Evolutionary conservation across 371 early-diverging fungal species (phyloP).

Genomic region (Syncephalastrum contaminatum): DNA sequence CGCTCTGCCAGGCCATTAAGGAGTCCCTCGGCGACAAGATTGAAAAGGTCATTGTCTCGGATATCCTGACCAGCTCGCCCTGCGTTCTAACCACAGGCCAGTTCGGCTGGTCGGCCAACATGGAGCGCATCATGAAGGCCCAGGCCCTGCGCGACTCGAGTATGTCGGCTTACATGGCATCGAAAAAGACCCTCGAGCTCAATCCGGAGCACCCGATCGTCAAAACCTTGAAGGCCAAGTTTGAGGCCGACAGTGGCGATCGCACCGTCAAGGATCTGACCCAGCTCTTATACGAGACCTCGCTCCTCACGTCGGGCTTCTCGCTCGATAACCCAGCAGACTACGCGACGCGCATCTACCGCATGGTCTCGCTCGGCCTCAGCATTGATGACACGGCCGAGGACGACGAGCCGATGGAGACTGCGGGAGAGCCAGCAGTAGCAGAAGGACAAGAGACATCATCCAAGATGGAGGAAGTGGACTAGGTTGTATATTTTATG

Average conservation of each 20-base stretch:
- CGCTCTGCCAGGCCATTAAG: slow-evolving; percentile 82
- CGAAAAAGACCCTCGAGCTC: slow-evolving; percentile 97
- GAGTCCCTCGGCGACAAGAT: slow-evolving; percentile 95
- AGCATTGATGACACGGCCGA: slow-evolving; percentile 73
- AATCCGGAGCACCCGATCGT: slow-evolving; percentile 95
- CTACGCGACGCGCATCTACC: slow-evolving; percentile 94
- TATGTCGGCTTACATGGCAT: slow-evolving; percentile 96
- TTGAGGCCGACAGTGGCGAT: slow-evolving; percentile 89
- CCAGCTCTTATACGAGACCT: slow-evolving; percentile 90
- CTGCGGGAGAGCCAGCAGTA: slow-evolving; percentile 34
- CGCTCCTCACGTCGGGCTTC: slow-evolving; percentile 96
- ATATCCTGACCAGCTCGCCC: slow-evolving; percentile 93
- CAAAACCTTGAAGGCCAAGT: slow-evolving; percentile 87
- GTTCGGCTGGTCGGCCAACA: slow-evolving; percentile 98
- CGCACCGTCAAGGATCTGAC: slow-evolving; percentile 96
- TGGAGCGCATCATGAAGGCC: slow-evolving; percentile 99
- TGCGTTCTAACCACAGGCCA: slow-evolving; percentile 97
- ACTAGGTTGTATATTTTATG: slow-evolving; percentile 47
- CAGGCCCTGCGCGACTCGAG: slow-evolving; percentile 96
- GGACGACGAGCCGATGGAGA: slow-evolving; percentile 36
- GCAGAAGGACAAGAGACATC: slow-evolving; percentile 55
- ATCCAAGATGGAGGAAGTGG: slow-evolving; percentile 97
- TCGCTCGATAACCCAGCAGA: slow-evolving; percentile 90
- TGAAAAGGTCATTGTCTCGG: slow-evolving; percentile 96
- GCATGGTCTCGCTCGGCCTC: slow-evolving; percentile 97